A percentile compares a stretch with the other conserved stretches of the same genome.
Evolutionary conservation across 176 grass and related monocot species (phyloP).

Genomic region (Triticum turgidum): DNA sequence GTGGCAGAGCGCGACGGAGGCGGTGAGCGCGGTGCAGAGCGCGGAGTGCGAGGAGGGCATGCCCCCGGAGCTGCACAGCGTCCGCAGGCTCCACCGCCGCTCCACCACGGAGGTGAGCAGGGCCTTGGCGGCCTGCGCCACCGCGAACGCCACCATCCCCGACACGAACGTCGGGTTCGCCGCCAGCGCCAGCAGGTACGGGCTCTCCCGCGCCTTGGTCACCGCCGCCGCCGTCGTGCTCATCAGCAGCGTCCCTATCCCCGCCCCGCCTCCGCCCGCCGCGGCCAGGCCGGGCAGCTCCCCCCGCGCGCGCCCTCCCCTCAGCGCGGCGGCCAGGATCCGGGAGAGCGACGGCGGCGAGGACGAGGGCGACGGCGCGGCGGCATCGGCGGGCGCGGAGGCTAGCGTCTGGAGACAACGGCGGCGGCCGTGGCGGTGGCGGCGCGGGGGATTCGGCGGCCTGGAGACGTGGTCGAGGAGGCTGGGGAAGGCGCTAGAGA

Average conservation of each 20-base stretch:
- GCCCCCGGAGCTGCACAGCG: constrained; percentile 86
- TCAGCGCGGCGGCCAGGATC: constrained; percentile 33
- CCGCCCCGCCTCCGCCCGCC: constrained; percentile 39
- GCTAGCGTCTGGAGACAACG: not conserved
- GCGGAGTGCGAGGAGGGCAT: constrained; percentile 98
- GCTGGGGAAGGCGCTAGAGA: constrained; percentile 44
- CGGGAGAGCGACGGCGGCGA: constrained; percentile 5
- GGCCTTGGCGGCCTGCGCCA: constrained; percentile 76
- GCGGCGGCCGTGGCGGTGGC: not conserved
- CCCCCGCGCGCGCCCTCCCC: constrained; percentile 39
- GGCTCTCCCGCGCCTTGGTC: constrained; percentile 72
- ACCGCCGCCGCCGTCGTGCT: constrained; percentile 85
- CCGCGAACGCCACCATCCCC: constrained; percentile 73
- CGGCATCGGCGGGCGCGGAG: constrained; percentile 18
- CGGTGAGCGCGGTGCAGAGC: constrained; percentile 86
- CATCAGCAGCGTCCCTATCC: constrained; percentile 87
- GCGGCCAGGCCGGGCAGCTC: constrained; percentile 49
- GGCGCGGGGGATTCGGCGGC: not conserved
- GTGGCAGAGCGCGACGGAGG: constrained; percentile 90
- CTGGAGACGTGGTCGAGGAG: not conserved
- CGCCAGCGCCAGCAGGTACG: constrained; percentile 64
- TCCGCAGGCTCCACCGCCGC: constrained; percentile 71
- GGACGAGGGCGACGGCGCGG: not conserved
- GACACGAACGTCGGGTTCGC: constrained; percentile 94
- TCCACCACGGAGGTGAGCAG: constrained; percentile 86